phyloP scores from a whole-genome alignment of 345 rosid genomes.

The Litchi chinensis region DNA sequence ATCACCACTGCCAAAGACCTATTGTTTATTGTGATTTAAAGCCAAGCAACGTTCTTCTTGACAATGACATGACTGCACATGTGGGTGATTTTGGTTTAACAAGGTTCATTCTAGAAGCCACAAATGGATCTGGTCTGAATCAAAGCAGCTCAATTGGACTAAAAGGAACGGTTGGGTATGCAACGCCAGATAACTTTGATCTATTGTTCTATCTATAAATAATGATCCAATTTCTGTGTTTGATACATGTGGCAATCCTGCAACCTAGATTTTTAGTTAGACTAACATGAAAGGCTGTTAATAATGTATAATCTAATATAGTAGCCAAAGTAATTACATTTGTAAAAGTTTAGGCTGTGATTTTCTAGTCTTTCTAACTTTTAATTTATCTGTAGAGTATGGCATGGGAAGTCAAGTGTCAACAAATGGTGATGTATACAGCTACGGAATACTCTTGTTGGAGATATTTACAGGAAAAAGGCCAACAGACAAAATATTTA shows the following conservation, averaged over 20 bases:
- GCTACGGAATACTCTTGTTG: slow-evolving; percentile 20
- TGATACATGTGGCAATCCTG: not conserved
- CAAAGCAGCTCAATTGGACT: slow-evolving; percentile 13
- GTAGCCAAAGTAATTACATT: not conserved
- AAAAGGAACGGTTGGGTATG: slow-evolving; percentile 19
- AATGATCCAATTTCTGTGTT: not conserved
- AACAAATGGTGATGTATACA: slow-evolving; percentile 35
- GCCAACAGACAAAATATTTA: slow-evolving; percentile 1
- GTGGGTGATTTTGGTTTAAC: slow-evolving; percentile 15
- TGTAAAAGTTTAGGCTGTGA: too few species aligned
- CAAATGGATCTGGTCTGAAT: slow-evolving; percentile 12
- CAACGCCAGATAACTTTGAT: slow-evolving; percentile 13
- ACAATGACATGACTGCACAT: slow-evolving; percentile 5
- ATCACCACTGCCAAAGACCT: slow-evolving; percentile 3
- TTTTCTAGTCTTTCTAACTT: not conserved
- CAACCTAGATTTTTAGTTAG: too few species aligned
- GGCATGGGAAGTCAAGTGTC: slow-evolving; percentile 35
- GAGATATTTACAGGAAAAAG: slow-evolving; percentile 23
- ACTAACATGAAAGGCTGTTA: too few species aligned
- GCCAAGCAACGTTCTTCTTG: slow-evolving; percentile 17
- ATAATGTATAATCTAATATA: not conserved
- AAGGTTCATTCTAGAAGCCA: slow-evolving; percentile 3
- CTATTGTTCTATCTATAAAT: not conserved
- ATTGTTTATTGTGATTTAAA: slow-evolving; percentile 17
- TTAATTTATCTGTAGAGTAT: slow-evolving; percentile 25